phyloP scores from a whole-genome alignment of 495 filamentous ascomycete species.

The Neurospora pannonica region DNA sequence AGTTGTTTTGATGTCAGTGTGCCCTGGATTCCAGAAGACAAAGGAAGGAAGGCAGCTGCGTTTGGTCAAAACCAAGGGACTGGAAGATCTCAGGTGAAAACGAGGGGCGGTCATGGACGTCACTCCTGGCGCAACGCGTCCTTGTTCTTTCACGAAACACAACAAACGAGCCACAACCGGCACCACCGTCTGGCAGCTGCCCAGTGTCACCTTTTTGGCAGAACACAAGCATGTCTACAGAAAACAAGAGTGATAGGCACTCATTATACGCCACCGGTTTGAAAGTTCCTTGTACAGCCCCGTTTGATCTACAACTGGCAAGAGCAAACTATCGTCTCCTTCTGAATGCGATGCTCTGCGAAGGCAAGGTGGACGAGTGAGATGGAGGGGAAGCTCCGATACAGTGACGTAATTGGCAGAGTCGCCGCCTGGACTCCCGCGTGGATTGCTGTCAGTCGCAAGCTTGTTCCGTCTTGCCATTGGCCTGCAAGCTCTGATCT shows the following conservation, averaged over 20 bases:
- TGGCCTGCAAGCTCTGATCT: background rate
- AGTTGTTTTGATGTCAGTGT: conserved; percentile 3
- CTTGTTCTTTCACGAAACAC: background rate
- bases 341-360: background rate
- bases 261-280: background rate
- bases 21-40: background rate
- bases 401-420: background rate
- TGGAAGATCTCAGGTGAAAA: conserved; percentile 2
- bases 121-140: conserved; percentile 8
- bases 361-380: background rate
- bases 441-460: background rate
- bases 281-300: background rate
- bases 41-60: background rate
- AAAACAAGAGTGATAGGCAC: background rate
- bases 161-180: background rate
- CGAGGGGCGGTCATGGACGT: conserved; percentile 15
- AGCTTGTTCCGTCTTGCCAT: background rate
- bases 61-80: background rate
- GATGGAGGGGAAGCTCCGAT: background rate
- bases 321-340: background rate
- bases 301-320: background rate
- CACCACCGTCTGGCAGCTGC: background rate
- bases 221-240: background rate
- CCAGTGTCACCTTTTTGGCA: background rate
- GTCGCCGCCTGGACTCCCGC: background rate